Base-by-base conservation (phyloP, 192 early-diverging fungal genomes). In the Coemansia sp. region DNA sequence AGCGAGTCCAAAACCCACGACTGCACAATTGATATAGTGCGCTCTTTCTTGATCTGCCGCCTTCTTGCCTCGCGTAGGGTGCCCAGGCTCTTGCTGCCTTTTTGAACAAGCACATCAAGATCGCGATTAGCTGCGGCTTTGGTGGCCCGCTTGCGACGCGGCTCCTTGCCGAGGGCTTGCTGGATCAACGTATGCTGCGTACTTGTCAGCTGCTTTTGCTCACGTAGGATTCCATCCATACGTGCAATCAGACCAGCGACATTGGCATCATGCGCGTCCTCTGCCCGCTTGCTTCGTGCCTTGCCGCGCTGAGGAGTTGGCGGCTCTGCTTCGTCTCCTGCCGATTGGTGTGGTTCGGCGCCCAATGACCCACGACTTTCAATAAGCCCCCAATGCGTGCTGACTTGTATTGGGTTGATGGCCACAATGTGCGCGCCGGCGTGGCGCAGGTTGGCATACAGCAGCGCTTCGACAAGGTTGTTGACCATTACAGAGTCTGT, bases 401-500 rank as follows among this genome's bases (percentile, higher is more conserved):
- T 81, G 34, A 81, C 70, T 42, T 75, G 66, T 1, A 73, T 51
- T 33, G 83, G 83, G 42, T 75, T 85, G 47, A 80, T 67, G 3
- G 83, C 66, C 65, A 71, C 77, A 9, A 83, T 65, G 27, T 71
- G 77, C 4, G 73, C 78, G 16, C 76, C 75, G 1, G 24, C 40
- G 36, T 80, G 72, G 24, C 71, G 75, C 49, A 86, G 59, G 54
- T 80, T 78, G 29, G 80, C 68, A 38, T 86, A 86, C 36, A 86
- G 59, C 20, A 86, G 70, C 13, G 80, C 71, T 27, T 86, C 85
- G n/a, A 86, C 55, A 27, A 86, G 77, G 54, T 83, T 86, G 52
- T 80, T 86, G 33, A 86, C 77, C 77, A 86, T 82, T 10, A 80
- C 69, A 1, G 85, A 79, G 68, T 86, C 74, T 42, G 85, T 80